These are phyloP conservation scores for Diaporthe vexans DNA, from an alignment of 2,329 filamentous ascomycete genomes.

Conservation along the genomic window DNA sequence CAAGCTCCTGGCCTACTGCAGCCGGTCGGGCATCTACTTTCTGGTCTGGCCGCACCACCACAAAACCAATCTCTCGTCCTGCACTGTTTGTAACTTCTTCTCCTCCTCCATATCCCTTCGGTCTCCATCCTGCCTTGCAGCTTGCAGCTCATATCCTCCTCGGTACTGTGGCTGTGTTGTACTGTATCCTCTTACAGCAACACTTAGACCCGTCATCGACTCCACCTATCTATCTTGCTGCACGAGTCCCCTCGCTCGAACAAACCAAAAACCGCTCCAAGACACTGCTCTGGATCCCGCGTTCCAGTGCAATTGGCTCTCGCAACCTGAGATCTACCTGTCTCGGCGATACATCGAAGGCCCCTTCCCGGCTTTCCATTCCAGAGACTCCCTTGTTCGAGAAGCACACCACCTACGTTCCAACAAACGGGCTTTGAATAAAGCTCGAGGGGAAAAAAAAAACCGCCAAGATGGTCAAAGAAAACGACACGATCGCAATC, in stretches of 20 bases:
- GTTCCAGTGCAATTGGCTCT: neutral
- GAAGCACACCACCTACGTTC: neutral
- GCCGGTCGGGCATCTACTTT: neutral
- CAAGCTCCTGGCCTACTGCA: slow-evolving; percentile 1
- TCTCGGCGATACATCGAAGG: slow-evolving; percentile 7
- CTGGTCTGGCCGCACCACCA: neutral
- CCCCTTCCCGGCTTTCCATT: neutral
- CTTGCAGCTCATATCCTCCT: neutral
- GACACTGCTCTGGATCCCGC: neutral
- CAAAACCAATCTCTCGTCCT: slow-evolving; percentile 19
- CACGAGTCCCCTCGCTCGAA: neutral
- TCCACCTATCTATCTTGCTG: neutral
- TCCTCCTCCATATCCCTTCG: neutral
- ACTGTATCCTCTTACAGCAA: neutral
- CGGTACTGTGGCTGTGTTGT: slow-evolving; percentile 10
- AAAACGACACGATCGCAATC: slow-evolving; percentile 77
- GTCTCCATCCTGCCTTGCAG: neutral
- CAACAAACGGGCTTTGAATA: no score
- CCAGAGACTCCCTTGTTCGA: neutral
- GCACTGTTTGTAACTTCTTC: neutral
- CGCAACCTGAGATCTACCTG: neutral
- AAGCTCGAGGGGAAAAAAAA: no score
- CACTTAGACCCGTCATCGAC: slow-evolving; percentile 14
- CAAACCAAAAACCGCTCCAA: neutral
- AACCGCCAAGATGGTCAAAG: slow-evolving; percentile 66